Percentiles rank a stretch among this genome's conserved stretches.
Evolutionary conservation across 768 basidiomycete genomes (phyloP).

Genomic region (Leccinum incarnatum): DNA sequence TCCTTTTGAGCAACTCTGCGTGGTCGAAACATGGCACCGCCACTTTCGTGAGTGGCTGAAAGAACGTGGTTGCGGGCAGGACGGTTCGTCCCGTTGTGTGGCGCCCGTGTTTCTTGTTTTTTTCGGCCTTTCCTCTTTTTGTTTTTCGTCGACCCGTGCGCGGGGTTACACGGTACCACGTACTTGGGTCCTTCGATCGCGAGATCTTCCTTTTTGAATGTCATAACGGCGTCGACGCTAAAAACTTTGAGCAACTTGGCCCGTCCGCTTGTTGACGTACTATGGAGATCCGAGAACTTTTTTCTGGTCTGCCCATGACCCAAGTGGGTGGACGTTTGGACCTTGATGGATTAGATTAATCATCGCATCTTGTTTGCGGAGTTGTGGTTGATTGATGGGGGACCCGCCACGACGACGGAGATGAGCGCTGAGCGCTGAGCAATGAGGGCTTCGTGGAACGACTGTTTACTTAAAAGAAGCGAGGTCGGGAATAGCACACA

Average conservation of each 20-base stretch:
- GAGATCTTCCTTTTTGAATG: neutral
- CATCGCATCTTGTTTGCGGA: neutral
- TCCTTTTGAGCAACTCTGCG: neutral
- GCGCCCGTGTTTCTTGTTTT: slow-evolving; percentile 11
- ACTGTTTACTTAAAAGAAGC: slow-evolving; percentile 9
- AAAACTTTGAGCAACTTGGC: slow-evolving; percentile 8
- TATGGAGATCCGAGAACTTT: neutral
- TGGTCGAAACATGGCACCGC: slow-evolving; percentile 12
- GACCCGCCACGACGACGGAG: slow-evolving; percentile 16
- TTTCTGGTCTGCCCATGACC: neutral
- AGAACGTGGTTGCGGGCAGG: slow-evolving; percentile 24
- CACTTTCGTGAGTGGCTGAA: slow-evolving; percentile 18
- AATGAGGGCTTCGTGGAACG: slow-evolving; percentile 2
- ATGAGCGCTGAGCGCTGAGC: slow-evolving; percentile 13
- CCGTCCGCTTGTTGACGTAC: slow-evolving; percentile 2
- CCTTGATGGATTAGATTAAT: neutral
- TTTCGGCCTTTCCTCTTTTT: neutral
- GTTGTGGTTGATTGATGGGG: neutral
- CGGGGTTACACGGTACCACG: neutral
- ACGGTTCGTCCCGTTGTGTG: slow-evolving; percentile 12
- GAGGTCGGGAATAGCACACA: slow-evolving; percentile 5
- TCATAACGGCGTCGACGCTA: slow-evolving; percentile 11
- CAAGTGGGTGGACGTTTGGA: neutral
- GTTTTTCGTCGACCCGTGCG: neutral
- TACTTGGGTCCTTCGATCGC: slow-evolving; percentile 3